A percentile compares a stretch with the other conserved stretches of the same genome.
Conservation (phyloP, 2,329 filamentous ascomycete species). For the Microascus cirrosus region DNA sequence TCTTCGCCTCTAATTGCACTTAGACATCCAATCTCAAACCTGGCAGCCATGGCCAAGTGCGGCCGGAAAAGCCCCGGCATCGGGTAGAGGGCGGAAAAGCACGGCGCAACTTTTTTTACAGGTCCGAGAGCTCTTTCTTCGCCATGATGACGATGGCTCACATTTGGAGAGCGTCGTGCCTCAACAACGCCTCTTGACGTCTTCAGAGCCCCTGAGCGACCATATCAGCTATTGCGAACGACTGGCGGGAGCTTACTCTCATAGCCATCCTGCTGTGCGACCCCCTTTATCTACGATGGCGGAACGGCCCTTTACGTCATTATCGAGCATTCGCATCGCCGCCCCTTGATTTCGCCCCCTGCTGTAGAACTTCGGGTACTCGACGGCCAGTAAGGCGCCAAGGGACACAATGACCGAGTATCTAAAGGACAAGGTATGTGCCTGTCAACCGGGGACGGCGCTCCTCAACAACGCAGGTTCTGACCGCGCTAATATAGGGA, state of each 20-base stretch:
- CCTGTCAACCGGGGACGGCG: background rate
- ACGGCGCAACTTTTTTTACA: background rate
- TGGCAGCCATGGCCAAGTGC: background rate
- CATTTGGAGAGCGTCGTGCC: background rate
- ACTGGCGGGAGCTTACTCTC: background rate
- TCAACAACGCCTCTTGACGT: background rate
- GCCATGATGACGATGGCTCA: background rate
- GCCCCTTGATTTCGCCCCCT: background rate
- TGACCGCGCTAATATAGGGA: constrained; percentile 25
- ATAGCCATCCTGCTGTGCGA: background rate
- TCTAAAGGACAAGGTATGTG: constrained; percentile 9
- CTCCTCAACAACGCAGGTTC: background rate
- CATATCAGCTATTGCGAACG: background rate
- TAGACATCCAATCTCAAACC: background rate
- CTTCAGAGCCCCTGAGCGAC: background rate
- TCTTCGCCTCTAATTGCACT: background rate
- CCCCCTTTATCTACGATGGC: background rate
- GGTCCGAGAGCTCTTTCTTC: background rate
- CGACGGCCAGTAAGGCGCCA: background rate
- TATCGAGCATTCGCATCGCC: background rate
- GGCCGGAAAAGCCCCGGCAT: background rate
- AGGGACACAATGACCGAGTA: constrained; percentile 2
- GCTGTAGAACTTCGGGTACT: background rate
- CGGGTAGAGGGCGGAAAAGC: background rate
- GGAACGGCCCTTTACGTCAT: background rate